phyloP scores from a whole-genome alignment of 768 basidiomycete species.

The Dendrothele bispora region DNA sequence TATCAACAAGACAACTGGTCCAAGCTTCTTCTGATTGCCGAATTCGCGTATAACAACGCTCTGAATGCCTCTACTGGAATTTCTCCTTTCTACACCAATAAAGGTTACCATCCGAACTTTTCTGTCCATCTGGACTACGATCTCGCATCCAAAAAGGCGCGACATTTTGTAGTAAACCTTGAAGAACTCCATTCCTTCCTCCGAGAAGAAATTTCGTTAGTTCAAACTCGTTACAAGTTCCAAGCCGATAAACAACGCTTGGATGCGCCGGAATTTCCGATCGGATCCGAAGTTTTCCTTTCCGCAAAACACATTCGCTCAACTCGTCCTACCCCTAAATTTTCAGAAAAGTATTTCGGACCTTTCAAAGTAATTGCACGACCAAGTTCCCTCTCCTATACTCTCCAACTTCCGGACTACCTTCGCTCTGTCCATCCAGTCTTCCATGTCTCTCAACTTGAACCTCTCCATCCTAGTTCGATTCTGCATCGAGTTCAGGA shows the following conservation, averaged over 20 bases:
- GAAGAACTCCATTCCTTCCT: constrained; percentile 18
- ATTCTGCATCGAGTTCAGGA: not conserved
- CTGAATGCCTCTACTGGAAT: constrained; percentile 20
- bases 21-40: constrained; percentile 17
- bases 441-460: constrained; percentile 16
- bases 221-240: constrained; percentile 11
- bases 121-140: constrained; percentile 15
- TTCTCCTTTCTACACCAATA: constrained; percentile 28
- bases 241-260: no score
- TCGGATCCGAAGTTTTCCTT: no score
- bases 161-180: constrained; percentile 16
- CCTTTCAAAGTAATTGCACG: no score
- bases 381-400: no score
- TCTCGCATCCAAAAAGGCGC: constrained; percentile 11
- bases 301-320: no score
- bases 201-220: constrained; percentile 12
- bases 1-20: constrained; percentile 28
- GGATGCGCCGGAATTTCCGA: no score
- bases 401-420: no score
- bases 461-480: not conserved
- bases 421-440: no score
- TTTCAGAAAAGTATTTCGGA: no score
- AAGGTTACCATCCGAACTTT: constrained; percentile 23
- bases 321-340: no score
- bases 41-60: constrained; percentile 29